Percentiles rank a stretch among this genome's conserved stretches.
Evolutionary conservation across 2,329 filamentous ascomycete species (phyloP).

Genomic region (Trichoderma endophyticum): DNA sequence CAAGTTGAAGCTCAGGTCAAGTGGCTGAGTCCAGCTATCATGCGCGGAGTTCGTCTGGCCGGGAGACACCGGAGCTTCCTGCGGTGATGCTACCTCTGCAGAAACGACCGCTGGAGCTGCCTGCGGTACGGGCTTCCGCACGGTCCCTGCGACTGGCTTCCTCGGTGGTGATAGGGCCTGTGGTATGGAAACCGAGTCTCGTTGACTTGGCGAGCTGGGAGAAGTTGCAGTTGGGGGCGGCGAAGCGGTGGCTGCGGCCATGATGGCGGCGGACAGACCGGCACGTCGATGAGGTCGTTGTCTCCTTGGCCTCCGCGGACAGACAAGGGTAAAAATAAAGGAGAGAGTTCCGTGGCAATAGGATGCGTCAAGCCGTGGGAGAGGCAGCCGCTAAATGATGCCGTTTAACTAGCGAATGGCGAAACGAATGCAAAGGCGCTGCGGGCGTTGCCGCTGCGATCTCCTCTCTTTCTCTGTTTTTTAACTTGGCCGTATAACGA

Average conservation of each 20-base stretch:
- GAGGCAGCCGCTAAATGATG: constrained; percentile 6
- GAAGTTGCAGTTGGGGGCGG: constrained; percentile 33
- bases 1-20: constrained; percentile 43
- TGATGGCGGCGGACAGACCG: constrained; percentile 23
- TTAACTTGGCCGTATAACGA: background rate
- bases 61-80: constrained; percentile 53
- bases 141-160: constrained; percentile 25
- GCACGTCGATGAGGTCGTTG: constrained; percentile 12
- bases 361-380: background rate
- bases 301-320: background rate
- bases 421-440: background rate
- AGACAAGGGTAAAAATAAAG: background rate
- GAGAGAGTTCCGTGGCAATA: background rate
- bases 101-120: constrained; percentile 27
- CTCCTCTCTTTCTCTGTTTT: background rate
- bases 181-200: constrained; percentile 3
- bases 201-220: constrained; percentile 21
- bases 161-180: constrained; percentile 14
- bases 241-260: constrained; percentile 37
- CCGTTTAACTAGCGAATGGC: background rate
- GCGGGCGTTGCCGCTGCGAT: background rate
- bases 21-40: constrained; percentile 52
- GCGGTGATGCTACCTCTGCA: constrained; percentile 42
- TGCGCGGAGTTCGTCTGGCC: constrained; percentile 53
- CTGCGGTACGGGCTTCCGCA: constrained; percentile 38